Evolutionary conservation across 2,329 filamentous ascomycete genomes (phyloP), one percentile per base, ranked within the genome.

Genomic region (Camptophora hylomeconis): DNA sequence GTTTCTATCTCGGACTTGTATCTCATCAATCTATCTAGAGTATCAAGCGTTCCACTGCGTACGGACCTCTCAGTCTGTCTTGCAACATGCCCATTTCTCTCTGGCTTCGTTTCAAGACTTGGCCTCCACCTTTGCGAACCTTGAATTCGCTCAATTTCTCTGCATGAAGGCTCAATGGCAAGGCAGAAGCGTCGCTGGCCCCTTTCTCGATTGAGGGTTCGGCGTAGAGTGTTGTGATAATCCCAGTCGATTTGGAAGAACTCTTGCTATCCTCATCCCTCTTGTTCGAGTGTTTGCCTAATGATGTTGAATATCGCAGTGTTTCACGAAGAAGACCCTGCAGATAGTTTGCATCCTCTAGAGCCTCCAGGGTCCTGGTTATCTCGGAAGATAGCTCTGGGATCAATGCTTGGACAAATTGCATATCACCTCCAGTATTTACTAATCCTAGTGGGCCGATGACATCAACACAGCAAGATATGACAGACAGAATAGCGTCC

Each of bases 11-110:
- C n/a, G n/a, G n/a, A n/a, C n/a, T n/a, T n/a, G n/a, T n/a, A n/a
- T n/a, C n/a, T n/a, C n/a, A n/a, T n/a, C n/a, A n/a, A n/a, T 4
- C 9, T 19, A 11, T 13, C 33, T 41, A 43, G 26, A 45, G 42
- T 32, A 37, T 35, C 39, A 47, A 36, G 54, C 73, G 72, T 58
- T 93, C 83, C 41, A 87, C 67, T 25, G 80, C 82, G 58, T 94
- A 93, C 41, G 76, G 72, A 32, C 79, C 80, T 37, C 86, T 77
- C 50, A 75, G 76, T 57, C 80, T 79, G 49, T 79, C 82, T 48
- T 79, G 72, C 51, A 92, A 57, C 53, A 80, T 72, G 11, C 80
- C 81, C 34, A 76, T 74, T 57, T 92, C 79, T 52, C 83, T 65
- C 43, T 60, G 63, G 44, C 66, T 83, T 42, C 81, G 70, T 50